Percentiles rank a stretch among this genome's conserved stretches.
These are phyloP conservation scores for Heliamphora exappendiculata DNA, from an alignment of 148 eudicot genomes.

Conservation along the genomic window DNA sequence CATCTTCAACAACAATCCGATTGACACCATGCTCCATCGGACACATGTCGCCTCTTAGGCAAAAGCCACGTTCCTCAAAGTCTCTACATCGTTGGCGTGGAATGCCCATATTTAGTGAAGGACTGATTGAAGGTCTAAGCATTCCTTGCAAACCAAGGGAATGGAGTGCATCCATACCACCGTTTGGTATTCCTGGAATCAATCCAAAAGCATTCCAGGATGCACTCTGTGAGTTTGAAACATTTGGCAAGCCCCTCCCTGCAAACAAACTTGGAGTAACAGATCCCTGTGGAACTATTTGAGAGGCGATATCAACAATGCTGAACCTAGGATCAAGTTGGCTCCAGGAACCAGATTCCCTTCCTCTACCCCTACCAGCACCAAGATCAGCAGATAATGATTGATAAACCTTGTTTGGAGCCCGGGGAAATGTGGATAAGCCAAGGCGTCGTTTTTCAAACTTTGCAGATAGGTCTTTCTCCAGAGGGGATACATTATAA, in stretches of 20 bases:
- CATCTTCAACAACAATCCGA: constrained; percentile 92
- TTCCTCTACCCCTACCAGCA: constrained; percentile 65
- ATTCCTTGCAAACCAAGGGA: constrained; percentile 68
- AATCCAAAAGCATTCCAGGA: constrained; percentile 77
- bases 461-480: constrained; percentile 42
- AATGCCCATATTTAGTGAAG: constrained; percentile 53
- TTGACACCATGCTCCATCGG: constrained; percentile 98
- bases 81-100: constrained; percentile 90
- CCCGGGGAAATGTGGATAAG: constrained; percentile 31
- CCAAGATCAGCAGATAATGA: constrained; percentile 46
- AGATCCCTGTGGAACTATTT: constrained; percentile 44
- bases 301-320: constrained; percentile 52
- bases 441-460: constrained; percentile 54
- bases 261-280: constrained; percentile 49
- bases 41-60: constrained; percentile 96
- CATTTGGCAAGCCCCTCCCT: constrained; percentile 63
- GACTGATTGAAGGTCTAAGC: constrained; percentile 52
- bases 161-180: constrained; percentile 65
- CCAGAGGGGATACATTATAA: constrained; percentile 23
- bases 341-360: constrained; percentile 46
- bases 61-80: constrained; percentile 96
- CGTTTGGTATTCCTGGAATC: constrained; percentile 69
- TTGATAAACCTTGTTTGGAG: constrained; percentile 31
- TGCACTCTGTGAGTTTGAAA: constrained; percentile 49
- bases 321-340: constrained; percentile 59